Conservation (phyloP, 371 early-diverging fungal genomes). For the Choanephora cucurbitarum region DNA sequence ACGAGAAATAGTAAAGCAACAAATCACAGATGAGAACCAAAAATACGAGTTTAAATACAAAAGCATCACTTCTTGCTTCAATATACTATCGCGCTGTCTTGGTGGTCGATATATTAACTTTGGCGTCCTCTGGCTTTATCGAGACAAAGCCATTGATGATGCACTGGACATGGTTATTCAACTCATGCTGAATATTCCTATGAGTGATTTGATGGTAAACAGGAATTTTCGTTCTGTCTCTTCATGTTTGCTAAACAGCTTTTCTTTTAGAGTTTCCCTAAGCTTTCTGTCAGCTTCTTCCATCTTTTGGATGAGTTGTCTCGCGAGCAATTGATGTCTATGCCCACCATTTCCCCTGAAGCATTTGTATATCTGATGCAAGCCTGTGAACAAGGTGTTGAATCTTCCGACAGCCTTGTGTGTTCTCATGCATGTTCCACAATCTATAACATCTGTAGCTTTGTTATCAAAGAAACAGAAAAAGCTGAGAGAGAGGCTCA, state of each 20-base stretch:
- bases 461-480: slow-evolving; percentile 67
- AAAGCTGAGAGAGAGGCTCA: slow-evolving; percentile 32
- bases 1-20: slow-evolving; percentile 35
- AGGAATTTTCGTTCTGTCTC: too few species aligned
- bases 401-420: slow-evolving; percentile 52
- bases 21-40: slow-evolving; percentile 26
- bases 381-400: slow-evolving; percentile 62
- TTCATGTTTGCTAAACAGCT: not conserved
- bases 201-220: slow-evolving; percentile 76
- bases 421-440: slow-evolving; percentile 73
- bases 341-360: slow-evolving; percentile 53
- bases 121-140: slow-evolving; percentile 91
- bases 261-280: slow-evolving; percentile 60
- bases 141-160: slow-evolving; percentile 80
- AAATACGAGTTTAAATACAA: slow-evolving; percentile 67
- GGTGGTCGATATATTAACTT: slow-evolving; percentile 88
- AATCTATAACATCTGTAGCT: slow-evolving; percentile 72
- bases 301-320: slow-evolving; percentile 65
- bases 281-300: slow-evolving; percentile 63
- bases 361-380: slow-evolving; percentile 64
- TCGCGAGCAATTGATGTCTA: slow-evolving; percentile 62
- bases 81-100: slow-evolving; percentile 70
- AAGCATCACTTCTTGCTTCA: slow-evolving; percentile 76
- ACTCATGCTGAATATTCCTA: slow-evolving; percentile 72
- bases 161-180: slow-evolving; percentile 70